These are phyloP conservation scores for Pseudogymnoascus sp. DNA, from an alignment of 2,329 filamentous ascomycete genomes.

Conservation along the genomic window DNA sequence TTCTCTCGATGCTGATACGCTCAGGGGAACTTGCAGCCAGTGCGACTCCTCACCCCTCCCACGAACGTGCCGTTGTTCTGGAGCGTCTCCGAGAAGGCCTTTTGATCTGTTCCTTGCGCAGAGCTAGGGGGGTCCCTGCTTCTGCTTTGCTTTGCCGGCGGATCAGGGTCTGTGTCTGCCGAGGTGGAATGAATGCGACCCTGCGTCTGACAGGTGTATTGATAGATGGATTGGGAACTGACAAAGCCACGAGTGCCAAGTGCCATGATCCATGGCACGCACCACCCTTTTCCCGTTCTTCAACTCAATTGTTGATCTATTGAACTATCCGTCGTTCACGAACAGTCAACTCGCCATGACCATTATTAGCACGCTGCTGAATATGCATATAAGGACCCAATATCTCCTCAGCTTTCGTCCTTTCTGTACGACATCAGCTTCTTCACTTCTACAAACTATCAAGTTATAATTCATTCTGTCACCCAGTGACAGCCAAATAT, in stretches of 20 bases:
- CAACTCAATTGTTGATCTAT: neutral
- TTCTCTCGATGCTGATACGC: slow-evolving; percentile 1
- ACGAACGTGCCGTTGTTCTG: neutral
- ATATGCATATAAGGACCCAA: slow-evolving; percentile 8
- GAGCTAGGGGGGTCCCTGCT: neutral
- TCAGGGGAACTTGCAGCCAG: neutral
- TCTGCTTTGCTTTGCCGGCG: neutral
- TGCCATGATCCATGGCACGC: neutral
- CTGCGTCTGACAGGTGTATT: neutral
- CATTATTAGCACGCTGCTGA: neutral
- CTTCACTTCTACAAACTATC: neutral
- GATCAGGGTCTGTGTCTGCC: neutral
- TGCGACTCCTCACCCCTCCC: neutral
- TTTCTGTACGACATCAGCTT: neutral
- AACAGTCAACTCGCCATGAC: neutral
- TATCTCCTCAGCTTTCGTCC: neutral
- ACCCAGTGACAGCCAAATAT: slow-evolving; percentile 13
- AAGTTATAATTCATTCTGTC: slow-evolving; percentile 14
- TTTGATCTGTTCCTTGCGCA: neutral
- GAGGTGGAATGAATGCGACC: neutral
- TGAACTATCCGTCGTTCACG: too few relatives aligned
- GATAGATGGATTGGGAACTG: neutral
- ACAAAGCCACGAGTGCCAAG: slow-evolving; percentile 1
- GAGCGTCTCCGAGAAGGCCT: neutral
- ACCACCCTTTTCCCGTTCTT: neutral